A percentile compares a stretch with the other conserved stretches of the same genome.
Conservation (phyloP, 768 basidiomycete species). For the Kwoniella heveanensis region DNA sequence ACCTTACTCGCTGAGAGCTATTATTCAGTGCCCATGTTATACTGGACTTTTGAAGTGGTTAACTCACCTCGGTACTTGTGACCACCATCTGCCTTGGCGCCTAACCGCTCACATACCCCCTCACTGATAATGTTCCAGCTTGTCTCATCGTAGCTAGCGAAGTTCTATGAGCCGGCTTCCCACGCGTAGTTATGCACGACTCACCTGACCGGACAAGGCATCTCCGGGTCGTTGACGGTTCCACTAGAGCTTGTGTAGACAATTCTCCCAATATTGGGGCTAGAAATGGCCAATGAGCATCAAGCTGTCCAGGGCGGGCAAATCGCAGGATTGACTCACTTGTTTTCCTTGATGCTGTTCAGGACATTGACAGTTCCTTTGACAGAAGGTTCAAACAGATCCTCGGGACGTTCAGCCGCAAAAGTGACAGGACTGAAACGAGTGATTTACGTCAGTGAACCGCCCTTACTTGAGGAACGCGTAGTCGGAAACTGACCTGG, state of each 20-base stretch:
- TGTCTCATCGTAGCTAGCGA: constrained; percentile 36
- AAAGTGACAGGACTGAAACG: constrained; percentile 31
- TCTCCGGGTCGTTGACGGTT: neutral
- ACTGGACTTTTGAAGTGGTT: neutral
- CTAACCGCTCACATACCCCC: constrained; percentile 19
- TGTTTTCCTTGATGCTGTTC: constrained; percentile 58
- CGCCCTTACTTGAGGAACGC: too few species aligned
- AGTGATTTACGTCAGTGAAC: neutral
- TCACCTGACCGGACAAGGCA: constrained; percentile 7
- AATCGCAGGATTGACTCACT: too few species aligned
- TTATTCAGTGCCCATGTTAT: too few species aligned
- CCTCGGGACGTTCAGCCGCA: constrained; percentile 40
- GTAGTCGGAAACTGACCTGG: constrained; percentile 12
- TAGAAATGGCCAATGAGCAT: too few species aligned
- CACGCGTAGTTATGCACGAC: neutral
- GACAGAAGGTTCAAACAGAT: constrained; percentile 72
- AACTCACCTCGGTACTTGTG: constrained; percentile 40
- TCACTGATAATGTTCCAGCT: constrained; percentile 35
- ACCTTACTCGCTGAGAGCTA: constrained; percentile 43
- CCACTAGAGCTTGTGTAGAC: constrained; percentile 31
- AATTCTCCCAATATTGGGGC: constrained; percentile 65
- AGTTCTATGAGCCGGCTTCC: neutral
- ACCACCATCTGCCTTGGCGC: constrained; percentile 17
- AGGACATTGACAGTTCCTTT: constrained; percentile 69
- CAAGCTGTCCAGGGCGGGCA: too few species aligned